These are phyloP conservation scores for Aspergillus felis DNA, from an alignment of 2,329 filamentous ascomycete genomes.

Conservation along the genomic window DNA sequence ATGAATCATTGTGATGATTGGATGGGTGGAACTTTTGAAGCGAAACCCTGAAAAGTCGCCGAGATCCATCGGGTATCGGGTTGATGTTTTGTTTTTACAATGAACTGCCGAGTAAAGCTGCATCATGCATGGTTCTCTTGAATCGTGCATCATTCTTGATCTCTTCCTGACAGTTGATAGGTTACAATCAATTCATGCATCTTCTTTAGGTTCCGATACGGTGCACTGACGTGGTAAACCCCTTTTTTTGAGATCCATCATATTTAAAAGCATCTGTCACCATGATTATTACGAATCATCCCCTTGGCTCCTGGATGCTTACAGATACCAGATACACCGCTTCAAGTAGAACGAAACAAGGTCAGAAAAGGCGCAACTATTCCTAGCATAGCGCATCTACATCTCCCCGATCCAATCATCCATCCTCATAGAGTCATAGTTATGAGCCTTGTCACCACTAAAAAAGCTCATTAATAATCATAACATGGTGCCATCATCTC, in stretches of 20 bases:
- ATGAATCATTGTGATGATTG: not conserved
- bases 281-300: not conserved
- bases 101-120: not conserved
- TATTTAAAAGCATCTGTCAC: not conserved
- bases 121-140: too few species aligned
- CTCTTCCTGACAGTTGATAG: too few species aligned
- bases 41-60: not conserved
- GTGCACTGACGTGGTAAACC: not conserved
- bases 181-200: too few species aligned
- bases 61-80: not conserved
- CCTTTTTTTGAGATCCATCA: not conserved
- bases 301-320: not conserved
- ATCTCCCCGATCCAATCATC: too few species aligned
- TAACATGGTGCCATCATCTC: not conserved
- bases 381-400: too few species aligned
- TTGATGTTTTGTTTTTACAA: not conserved
- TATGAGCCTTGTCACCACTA: too few species aligned
- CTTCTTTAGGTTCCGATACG: not conserved
- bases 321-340: not conserved
- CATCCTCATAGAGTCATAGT: too few species aligned
- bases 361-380: too few species aligned
- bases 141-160: too few species aligned
- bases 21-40: not conserved
- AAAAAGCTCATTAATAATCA: not conserved
- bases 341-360: not conserved